Evolutionary conservation across 2,329 filamentous ascomycete species (phyloP).

Genomic region (Clonostachys rosea): DNA sequence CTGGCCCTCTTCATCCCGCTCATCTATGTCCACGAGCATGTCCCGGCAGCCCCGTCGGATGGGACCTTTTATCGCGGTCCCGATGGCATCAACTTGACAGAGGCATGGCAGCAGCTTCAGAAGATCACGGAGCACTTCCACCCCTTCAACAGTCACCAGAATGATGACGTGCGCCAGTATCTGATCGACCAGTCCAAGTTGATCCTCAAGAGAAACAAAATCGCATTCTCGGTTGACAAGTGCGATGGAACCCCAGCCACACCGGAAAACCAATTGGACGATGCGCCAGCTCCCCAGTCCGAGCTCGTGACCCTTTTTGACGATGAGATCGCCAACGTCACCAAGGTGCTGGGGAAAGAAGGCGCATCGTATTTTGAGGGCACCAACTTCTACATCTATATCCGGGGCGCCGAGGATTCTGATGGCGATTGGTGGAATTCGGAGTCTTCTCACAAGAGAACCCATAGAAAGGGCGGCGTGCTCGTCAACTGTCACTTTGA

Average conservation of each 20-base stretch:
- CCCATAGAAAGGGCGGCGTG: conserved; percentile 66
- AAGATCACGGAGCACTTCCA: conserved; percentile 72
- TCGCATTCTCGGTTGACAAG: conserved; percentile 37
- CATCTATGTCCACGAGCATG: conserved; percentile 69
- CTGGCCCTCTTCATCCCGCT: conserved; percentile 70
- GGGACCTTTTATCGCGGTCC: conserved; percentile 34
- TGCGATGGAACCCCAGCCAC: conserved; percentile 12
- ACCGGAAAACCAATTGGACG: neutral
- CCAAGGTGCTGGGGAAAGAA: conserved; percentile 24
- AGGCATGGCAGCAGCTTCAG: conserved; percentile 84
- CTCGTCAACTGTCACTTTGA: conserved; percentile 95
- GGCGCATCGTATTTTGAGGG: conserved; percentile 79
- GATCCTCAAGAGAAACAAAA: conserved; percentile 62
- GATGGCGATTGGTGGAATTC: conserved; percentile 69
- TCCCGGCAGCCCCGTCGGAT: conserved; percentile 60
- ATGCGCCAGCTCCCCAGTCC: neutral
- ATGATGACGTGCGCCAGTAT: conserved; percentile 76
- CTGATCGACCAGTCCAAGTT: conserved; percentile 65
- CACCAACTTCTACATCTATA: conserved; percentile 87
- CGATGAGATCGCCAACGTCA: conserved; percentile 75
- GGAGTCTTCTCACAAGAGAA: conserved; percentile 29
- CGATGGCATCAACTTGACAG: conserved; percentile 65
- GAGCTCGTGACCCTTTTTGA: conserved; percentile 64
- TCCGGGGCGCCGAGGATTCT: conserved; percentile 75
- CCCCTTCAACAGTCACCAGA: conserved; percentile 82